Evolutionary conservation across 208 protist genomes (phyloP), one percentile per base, ranked within the genome.

Genomic region (Leishmania major): DNA sequence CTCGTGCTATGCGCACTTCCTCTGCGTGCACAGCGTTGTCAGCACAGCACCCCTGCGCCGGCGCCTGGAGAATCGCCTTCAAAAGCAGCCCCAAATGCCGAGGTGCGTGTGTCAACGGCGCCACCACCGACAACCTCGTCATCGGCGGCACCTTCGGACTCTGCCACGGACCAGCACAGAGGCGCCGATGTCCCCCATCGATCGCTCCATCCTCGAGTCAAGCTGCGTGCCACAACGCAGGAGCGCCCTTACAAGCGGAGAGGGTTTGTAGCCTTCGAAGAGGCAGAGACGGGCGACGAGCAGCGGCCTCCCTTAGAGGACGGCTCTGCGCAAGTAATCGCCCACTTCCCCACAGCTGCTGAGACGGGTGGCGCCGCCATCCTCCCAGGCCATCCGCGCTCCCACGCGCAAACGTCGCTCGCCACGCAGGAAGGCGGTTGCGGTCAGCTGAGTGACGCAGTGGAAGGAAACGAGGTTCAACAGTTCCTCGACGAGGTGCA

Each of bases 401-500:
- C 73, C 17, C 10, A n/a, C 73, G 35, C n/a, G 47, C 73, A 15
- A 43, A n/a, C 47, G 53, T 35, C 31, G 51, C 73, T 62, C 19
- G 73, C 35, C 31, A 6, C 53, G 31, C 71, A 59, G 43, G 71
- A 45, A 31, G 71, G 19, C 45, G 13, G 47, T 57, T 19, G 31
- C 47, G 8, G 49, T 40, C 35, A 67, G 51, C 75, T 78, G 13
- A 64, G 25, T 47, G 53, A 57, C 71, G 7, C 35, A 49, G 57
- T 25, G 60, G 80, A 80, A 22, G 81, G 79, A 57, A 89, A 91
- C 73, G 93, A 93, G 47, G 92, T 94, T 69, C 75, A 90, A 59
- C 78, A 70, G 22, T 97, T 97, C 77, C 79, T 97, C 15, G 87
- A 89, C 45, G 88, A 86, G 77, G 90, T 89, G 43, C 82, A 93